phyloP scores from a whole-genome alignment of 352 stramenopile genomes.

The Peronospora destructor region DNA sequence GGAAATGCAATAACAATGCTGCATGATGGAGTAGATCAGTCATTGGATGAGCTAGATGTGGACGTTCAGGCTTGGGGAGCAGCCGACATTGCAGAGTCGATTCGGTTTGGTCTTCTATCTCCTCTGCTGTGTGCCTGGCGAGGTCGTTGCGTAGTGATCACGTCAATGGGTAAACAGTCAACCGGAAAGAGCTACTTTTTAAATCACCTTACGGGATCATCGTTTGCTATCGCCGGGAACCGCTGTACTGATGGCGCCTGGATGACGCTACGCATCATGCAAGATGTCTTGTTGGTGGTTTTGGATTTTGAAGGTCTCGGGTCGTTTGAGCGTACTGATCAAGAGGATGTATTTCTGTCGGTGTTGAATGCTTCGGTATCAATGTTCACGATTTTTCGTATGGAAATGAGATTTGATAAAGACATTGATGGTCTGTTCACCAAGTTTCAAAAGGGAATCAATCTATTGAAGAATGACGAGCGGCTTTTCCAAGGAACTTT shows the following conservation, averaged over 20 bases:
- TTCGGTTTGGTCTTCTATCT: slow-evolving; percentile 44
- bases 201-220: slow-evolving; percentile 67
- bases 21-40: slow-evolving; percentile 35
- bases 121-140: slow-evolving; percentile 36
- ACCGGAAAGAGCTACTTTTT: slow-evolving; percentile 78
- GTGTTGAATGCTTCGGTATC: slow-evolving; percentile 66
- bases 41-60: slow-evolving; percentile 15
- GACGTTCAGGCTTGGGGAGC: slow-evolving; percentile 20
- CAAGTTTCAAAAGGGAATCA: slow-evolving; percentile 59
- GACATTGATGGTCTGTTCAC: slow-evolving; percentile 63
- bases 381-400: slow-evolving; percentile 68
- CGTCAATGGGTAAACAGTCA: slow-evolving; percentile 66
- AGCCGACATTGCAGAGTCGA: slow-evolving; percentile 40
- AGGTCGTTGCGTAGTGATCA: slow-evolving; percentile 40
- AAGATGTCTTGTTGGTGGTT: slow-evolving; percentile 51
- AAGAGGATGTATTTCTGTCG: slow-evolving; percentile 71
- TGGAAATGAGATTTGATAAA: slow-evolving; percentile 67
- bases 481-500: slow-evolving; percentile 50
- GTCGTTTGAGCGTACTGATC: slow-evolving; percentile 64
- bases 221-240: slow-evolving; percentile 58
- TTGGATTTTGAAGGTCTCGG: slow-evolving; percentile 74
- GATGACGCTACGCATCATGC: slow-evolving; percentile 46
- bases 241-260: slow-evolving; percentile 61
- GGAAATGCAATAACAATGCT: slow-evolving; percentile 51
- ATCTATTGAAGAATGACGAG: slow-evolving; percentile 56